These are phyloP conservation scores for Didymella exigua DNA, from an alignment of 2,329 filamentous ascomycete genomes.

Conservation along the genomic window DNA sequence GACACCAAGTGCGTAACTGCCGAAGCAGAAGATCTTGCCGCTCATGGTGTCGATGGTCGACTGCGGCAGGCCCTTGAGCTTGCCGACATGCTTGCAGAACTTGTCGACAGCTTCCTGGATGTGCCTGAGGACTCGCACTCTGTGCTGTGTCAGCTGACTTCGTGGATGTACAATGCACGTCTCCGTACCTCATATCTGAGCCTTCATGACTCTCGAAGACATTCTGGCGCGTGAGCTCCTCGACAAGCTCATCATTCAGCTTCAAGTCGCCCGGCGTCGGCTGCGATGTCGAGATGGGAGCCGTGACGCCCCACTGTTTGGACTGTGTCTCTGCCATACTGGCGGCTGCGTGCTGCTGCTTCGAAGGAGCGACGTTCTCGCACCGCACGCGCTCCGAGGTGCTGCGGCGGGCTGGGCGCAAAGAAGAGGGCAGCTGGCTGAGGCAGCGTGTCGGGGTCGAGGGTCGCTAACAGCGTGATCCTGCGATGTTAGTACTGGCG, in stretches of 20 bases:
- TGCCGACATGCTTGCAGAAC: slow-evolving; percentile 83
- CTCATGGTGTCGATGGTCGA: slow-evolving; percentile 81
- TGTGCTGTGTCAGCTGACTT: slow-evolving; percentile 45
- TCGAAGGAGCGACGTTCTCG: slow-evolving; percentile 12
- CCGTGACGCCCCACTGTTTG: slow-evolving; percentile 72
- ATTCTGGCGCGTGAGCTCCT: slow-evolving; percentile 85
- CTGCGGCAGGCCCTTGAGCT: slow-evolving; percentile 73
- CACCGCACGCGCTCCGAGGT: slow-evolving; percentile 26
- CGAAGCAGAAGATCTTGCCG: slow-evolving; percentile 93
- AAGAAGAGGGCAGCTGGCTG: slow-evolving; percentile 16
- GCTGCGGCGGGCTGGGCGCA: slow-evolving; percentile 27
- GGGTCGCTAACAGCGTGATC: slow-evolving; percentile 5
- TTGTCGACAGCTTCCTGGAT: slow-evolving; percentile 82
- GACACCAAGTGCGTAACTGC: slow-evolving; percentile 92
- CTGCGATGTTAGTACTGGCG: slow-evolving; percentile 12
- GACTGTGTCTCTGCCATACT: slow-evolving; percentile 43
- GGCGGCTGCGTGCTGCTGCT: slow-evolving; percentile 12
- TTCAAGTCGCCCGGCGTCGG: slow-evolving; percentile 79
- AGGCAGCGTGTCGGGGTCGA: neutral
- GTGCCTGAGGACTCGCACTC: slow-evolving; percentile 73
- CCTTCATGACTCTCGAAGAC: slow-evolving; percentile 87
- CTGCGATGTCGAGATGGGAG: slow-evolving; percentile 76
- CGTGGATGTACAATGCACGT: neutral
- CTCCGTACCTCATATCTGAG: slow-evolving; percentile 74
- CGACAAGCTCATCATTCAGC: slow-evolving; percentile 77